These are phyloP conservation scores for Argentina anserina DNA, from an alignment of 306 rosid species.

Conservation along the genomic window DNA sequence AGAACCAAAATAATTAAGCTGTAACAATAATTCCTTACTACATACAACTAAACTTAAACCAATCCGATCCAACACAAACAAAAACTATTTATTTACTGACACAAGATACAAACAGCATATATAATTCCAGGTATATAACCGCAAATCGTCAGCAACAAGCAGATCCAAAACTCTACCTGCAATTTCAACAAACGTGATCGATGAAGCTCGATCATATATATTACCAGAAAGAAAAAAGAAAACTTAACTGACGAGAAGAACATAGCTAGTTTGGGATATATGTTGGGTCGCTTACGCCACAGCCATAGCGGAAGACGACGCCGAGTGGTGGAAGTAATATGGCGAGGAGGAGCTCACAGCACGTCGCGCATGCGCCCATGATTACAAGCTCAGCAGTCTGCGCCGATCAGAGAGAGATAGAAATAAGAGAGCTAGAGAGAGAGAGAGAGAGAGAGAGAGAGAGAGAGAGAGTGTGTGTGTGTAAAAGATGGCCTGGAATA, in stretches of 20 bases:
- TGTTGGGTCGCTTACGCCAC: slow-evolving; percentile 10
- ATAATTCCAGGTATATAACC: slow-evolving; percentile 43
- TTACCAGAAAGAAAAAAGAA: not conserved
- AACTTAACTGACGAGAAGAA: not conserved
- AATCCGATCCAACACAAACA: not conserved
- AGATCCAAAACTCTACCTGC: slow-evolving; percentile 38
- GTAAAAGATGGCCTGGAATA: not conserved
- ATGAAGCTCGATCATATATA: not conserved
- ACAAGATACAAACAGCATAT: slow-evolving; percentile 34
- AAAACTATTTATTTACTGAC: slow-evolving; percentile 1
- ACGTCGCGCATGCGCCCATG: slow-evolving; percentile 30
- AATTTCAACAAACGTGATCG: not conserved
- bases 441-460: not conserved
- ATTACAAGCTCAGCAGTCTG: not conserved
- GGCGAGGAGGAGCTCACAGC: slow-evolving; percentile 30
- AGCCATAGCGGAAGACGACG: slow-evolving; percentile 36
- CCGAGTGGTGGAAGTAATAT: slow-evolving; percentile 39
- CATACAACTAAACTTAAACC: not conserved
- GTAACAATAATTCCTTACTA: not conserved
- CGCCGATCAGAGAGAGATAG: not conserved
- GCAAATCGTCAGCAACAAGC: slow-evolving; percentile 33
- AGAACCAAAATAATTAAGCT: not conserved
- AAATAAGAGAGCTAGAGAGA: not conserved
- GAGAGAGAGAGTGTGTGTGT: not conserved
- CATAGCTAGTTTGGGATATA: not conserved